Evolutionary conservation across 495 filamentous ascomycete genomes (phyloP), one percentile per base, ranked within the genome.

Genomic region (Talaromyces thailandensis): DNA sequence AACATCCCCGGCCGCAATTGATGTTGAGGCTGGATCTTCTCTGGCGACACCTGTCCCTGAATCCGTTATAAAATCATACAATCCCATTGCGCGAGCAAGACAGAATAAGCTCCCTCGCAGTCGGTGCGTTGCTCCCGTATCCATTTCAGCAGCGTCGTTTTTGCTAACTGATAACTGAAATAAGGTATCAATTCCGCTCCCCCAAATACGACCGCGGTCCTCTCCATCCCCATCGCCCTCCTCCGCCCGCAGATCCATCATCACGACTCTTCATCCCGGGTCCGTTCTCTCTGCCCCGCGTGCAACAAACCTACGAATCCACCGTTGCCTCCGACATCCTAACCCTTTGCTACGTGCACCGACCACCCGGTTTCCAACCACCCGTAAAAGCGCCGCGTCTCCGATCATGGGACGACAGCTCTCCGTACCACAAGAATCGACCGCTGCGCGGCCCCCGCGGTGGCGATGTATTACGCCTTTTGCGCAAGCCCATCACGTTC

Each of bases 151-250:
- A n/a, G n/a, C n/a, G n/a, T n/a, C n/a, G n/a, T n/a, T n/a, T n/a
- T n/a, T n/a, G n/a, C 66, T 72, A 66, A 70, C 53, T 7, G 8
- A 2, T 23, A 0, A 28, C 3, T 24, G 56, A 51, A 21, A 52
- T 48, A 53, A 96, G 92, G 80, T 98, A 97, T 76, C 88, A 92
- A 76, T 97, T 87, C 75, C 90, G 90, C 51, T 84, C 94, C 45
- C 95, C 95, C 45, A 91, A 93, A 73, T 98, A 90, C 82, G 84
- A 96, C 74, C 89, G 94, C 71, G 94, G 94, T 60, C 92, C 93
- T 55, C 81, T 98, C 40, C 92, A 97, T 70, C 95, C 94, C 50
- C 85, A 96, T 70, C 90, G 95, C 73, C 92, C 90, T 14, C 94
- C 91, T 4, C 82, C 85, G 11, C 80, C 87, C 51, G 94, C 94